Conservation (phyloP, 1,284 basidiomycete genomes). For the Phlebopus sp. region DNA sequence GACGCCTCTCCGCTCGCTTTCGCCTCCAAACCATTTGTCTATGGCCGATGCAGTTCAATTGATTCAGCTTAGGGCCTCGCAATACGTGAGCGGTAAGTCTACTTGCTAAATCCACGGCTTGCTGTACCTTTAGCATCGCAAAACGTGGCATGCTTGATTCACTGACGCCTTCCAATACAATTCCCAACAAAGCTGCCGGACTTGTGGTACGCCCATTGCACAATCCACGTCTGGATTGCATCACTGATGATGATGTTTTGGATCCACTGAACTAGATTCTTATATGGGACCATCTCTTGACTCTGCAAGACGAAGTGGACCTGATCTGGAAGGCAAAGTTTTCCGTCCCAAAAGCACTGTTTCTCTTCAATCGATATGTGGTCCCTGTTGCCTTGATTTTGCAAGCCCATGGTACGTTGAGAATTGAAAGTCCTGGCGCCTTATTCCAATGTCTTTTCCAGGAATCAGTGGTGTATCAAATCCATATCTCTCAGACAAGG, state of each 20-base stretch:
- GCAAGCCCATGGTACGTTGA: conserved; percentile 36
- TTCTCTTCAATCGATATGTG: conserved; percentile 46
- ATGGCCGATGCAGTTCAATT: conserved; percentile 17
- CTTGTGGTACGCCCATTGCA: conserved; percentile 19
- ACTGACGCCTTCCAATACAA: neutral
- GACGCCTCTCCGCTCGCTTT: neutral
- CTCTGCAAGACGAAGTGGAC: conserved; percentile 44
- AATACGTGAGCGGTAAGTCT: conserved; percentile 27
- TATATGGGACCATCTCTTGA: conserved; percentile 49
- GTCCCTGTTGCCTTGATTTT: conserved; percentile 39
- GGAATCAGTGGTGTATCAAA: conserved; percentile 25
- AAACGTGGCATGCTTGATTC: neutral
- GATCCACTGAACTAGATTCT: conserved; percentile 32
- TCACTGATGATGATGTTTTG: neutral
- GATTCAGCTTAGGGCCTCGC: conserved; percentile 12
- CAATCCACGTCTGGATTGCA: neutral
- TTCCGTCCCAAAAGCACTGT: conserved; percentile 42
- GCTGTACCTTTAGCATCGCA: neutral
- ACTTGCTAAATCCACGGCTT: neutral
- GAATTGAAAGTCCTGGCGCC: neutral
- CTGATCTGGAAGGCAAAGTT: conserved; percentile 44
- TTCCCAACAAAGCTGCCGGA: conserved; percentile 17
- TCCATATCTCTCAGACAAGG: conserved; percentile 13
- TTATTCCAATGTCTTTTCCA: conserved; percentile 3
- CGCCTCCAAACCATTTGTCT: neutral